Conservation (phyloP, 306 rosid species). For the Vigna trinervia region DNA sequence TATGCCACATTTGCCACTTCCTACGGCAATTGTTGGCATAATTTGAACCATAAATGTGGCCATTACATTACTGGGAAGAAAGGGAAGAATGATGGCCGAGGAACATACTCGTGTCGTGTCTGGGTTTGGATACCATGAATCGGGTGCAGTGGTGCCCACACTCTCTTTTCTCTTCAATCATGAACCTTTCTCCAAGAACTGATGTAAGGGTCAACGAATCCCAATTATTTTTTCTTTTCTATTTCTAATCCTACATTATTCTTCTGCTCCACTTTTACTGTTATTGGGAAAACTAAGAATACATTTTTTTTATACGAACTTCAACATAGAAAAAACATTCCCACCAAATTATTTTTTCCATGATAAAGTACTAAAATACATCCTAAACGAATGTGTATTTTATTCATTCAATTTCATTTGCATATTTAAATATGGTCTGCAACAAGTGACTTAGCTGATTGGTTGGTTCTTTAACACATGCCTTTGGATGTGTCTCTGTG, state of each 20-base stretch:
- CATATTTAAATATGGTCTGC: not conserved
- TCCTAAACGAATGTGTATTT: too few species aligned
- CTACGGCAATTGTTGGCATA: slow-evolving; percentile 37
- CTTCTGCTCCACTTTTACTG: not conserved
- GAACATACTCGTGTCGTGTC: not conserved
- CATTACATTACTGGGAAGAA: slow-evolving; percentile 7
- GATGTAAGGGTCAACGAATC: slow-evolving; percentile 16
- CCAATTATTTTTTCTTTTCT: slow-evolving; percentile 11
- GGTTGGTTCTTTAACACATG: not conserved
- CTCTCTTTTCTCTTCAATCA: slow-evolving; percentile 28
- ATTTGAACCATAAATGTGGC: slow-evolving; percentile 46
- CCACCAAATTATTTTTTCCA: too few species aligned
- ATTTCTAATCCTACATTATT: not conserved
- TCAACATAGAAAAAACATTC: too few species aligned
- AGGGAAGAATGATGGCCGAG: slow-evolving; percentile 28
- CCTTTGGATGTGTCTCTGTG: not conserved
- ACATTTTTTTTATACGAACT: not conserved
- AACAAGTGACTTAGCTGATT: not conserved
- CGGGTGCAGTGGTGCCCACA: slow-evolving; percentile 43
- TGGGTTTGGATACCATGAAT: slow-evolving; percentile 44
- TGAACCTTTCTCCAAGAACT: slow-evolving; percentile 19
- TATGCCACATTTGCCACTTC: slow-evolving; percentile 48
- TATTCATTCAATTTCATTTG: too few species aligned
- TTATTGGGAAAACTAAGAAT: not conserved
- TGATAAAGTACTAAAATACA: too few species aligned